Evolutionary conservation across 805 yeast species (phyloP).

Genomic region (Metschnikowia cubensis): DNA sequence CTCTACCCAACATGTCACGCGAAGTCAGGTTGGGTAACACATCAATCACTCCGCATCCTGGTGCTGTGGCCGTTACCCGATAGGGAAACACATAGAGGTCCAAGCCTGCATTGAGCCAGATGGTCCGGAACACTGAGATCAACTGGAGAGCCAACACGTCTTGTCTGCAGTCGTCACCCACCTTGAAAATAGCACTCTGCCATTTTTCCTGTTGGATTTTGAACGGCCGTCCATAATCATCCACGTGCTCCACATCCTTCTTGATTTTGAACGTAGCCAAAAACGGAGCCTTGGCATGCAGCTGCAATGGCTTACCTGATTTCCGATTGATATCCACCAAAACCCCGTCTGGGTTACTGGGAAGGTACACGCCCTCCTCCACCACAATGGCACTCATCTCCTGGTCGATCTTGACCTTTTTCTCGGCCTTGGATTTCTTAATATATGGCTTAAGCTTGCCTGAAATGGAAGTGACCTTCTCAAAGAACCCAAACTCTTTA

Average conservation of each 20-base stretch:
- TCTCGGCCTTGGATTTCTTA: conserved; percentile 92
- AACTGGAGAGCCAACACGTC: conserved; percentile 92
- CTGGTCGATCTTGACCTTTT: conserved; percentile 92
- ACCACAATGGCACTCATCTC: conserved; percentile 81
- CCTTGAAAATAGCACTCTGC: conserved; percentile 97
- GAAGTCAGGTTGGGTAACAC: conserved; percentile 93
- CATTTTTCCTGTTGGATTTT: conserved; percentile 56
- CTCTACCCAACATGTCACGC: conserved; percentile 97
- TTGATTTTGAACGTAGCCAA: conserved; percentile 91
- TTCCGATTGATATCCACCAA: conserved; percentile 87
- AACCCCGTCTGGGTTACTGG: conserved; percentile 95
- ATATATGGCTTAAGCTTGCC: conserved; percentile 94
- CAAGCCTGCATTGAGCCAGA: conserved; percentile 83
- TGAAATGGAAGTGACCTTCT: conserved; percentile 87
- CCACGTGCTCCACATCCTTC: conserved; percentile 47
- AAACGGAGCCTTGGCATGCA: conserved; percentile 98
- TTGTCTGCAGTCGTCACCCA: conserved; percentile 98
- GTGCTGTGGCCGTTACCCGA: conserved; percentile 96
- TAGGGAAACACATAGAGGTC: conserved; percentile 91
- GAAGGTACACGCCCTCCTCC: conserved; percentile 82
- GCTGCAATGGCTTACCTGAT: conserved; percentile 91
- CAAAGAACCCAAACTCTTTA: conserved; percentile 83
- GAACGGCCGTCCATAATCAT: conserved; percentile 33
- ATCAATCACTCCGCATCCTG: conserved; percentile 98
- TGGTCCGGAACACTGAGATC: conserved; percentile 84